Conservation (phyloP, 495 filamentous ascomycete species). For the Penicillium canescens region DNA sequence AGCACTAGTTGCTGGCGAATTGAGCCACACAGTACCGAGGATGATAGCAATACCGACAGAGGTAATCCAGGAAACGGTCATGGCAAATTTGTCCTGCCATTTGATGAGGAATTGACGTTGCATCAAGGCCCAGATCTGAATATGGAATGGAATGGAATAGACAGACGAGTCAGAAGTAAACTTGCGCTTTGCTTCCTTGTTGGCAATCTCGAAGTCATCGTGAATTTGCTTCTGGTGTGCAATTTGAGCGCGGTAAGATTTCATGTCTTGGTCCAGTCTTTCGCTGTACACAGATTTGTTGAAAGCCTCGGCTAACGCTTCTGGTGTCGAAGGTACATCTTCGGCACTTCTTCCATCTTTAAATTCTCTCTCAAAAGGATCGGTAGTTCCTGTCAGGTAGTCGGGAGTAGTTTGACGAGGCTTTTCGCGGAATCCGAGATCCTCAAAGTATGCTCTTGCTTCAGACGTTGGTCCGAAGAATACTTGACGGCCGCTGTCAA, state of each 20-base stretch:
- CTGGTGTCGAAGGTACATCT: slow-evolving; percentile 67
- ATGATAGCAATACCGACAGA: slow-evolving; percentile 75
- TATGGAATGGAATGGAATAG: slow-evolving; percentile 76
- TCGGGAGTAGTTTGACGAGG: slow-evolving; percentile 85
- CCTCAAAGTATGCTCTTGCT: slow-evolving; percentile 77
- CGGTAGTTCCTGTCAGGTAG: slow-evolving; percentile 82
- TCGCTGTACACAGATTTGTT: slow-evolving; percentile 58
- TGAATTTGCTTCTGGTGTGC: slow-evolving; percentile 62
- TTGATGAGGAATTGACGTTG: slow-evolving; percentile 82
- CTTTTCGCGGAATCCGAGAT: slow-evolving; percentile 74
- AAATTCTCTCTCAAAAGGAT: slow-evolving; percentile 80
- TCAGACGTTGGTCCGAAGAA: slow-evolving; percentile 74
- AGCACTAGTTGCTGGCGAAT: slow-evolving; percentile 62
- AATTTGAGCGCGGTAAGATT: slow-evolving; percentile 59
- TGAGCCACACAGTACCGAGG: slow-evolving; percentile 75
- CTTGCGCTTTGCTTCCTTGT: slow-evolving; percentile 73
- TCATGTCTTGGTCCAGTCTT: slow-evolving; percentile 65
- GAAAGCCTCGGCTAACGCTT: slow-evolving; percentile 67
- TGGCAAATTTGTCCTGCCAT: slow-evolving; percentile 77
- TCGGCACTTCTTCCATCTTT: slow-evolving; percentile 57
- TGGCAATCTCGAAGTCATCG: slow-evolving; percentile 76
- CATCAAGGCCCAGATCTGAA: slow-evolving; percentile 81
- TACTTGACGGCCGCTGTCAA: slow-evolving; percentile 75
- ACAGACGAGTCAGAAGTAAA: slow-evolving; percentile 66
- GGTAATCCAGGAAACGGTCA: slow-evolving; percentile 75